Base-by-base conservation (phyloP, 2,329 filamentous ascomycete species). In the Lecanicillium sp. region DNA sequence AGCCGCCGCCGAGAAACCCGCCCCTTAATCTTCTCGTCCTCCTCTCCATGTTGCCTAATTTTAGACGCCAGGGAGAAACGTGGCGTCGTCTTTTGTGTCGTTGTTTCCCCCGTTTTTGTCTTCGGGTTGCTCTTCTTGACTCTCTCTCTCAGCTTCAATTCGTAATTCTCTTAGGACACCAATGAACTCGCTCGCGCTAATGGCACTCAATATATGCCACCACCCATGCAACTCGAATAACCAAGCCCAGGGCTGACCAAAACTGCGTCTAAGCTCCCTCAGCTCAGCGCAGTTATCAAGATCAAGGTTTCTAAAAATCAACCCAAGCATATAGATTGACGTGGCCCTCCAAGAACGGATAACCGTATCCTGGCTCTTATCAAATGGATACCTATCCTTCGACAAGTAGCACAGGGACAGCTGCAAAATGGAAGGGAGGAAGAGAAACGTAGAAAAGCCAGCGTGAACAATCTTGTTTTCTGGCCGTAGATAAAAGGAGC, bases 151-250 rank as follows among this genome's bases (percentile, higher is more conserved):
- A 25, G 45, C 43, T 31, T 52, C 50, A 5, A 45, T 45, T 2
- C 47, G 48, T 11, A 56, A 43, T n/a, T 57, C 54, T 32, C 55
- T 47, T 27, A 44, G 44, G 15, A 57, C 49, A 3, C 48, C 42
- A 53, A 67, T 66, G 31, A 61, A 63, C 33, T 52, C 50, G 17
- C 63, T 64, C 4, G 74, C 73, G 1, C 71, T 68, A 15, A 74
- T 57, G 0, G 72, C 76, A 0, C 75, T 80, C 18, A 78, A 56
- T 13, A 80, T 55, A 47, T 80, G 76, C 76, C 76, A 80, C 76
- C 75, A 80, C 1, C 74, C 76, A 48, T 80, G 76, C 12, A 79
- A 49, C 55, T 80, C 76, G 4, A 80, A 51, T 1, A 73, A 25
- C 53, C 71, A 75, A 2, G 67, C 70, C 65, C 63, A 73, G 0